phyloP scores from a whole-genome alignment of 2,329 filamentous ascomycete genomes.

The Penicillium sp. region DNA sequence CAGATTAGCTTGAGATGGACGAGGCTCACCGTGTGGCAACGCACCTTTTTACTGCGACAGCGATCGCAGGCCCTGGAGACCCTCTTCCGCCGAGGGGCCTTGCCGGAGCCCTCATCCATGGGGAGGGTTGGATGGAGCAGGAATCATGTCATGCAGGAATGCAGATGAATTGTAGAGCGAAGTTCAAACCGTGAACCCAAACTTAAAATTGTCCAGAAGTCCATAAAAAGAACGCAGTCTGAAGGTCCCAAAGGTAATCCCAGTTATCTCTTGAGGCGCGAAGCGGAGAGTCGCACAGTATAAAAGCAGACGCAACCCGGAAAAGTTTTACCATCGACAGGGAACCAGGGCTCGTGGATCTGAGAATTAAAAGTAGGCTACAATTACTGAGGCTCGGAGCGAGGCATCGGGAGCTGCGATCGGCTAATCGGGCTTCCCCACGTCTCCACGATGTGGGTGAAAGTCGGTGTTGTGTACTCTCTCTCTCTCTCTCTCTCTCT shows the following conservation, averaged over 20 bases:
- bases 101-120: constrained; percentile 41
- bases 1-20: constrained; percentile 1
- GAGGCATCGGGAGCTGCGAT: neutral
- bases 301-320: constrained; percentile 3
- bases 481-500: too few relatives aligned
- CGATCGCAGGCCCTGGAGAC: constrained; percentile 46
- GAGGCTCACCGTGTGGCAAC: constrained; percentile 6
- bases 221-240: neutral
- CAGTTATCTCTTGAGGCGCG: neutral
- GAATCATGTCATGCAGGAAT: constrained; percentile 25
- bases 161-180: neutral
- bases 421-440: constrained; percentile 11
- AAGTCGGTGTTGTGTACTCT: too few relatives aligned
- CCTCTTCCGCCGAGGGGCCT: constrained; percentile 42
- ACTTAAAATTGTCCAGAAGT: neutral
- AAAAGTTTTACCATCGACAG: neutral
- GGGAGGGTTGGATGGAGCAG: constrained; percentile 24
- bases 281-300: neutral
- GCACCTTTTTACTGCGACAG: constrained; percentile 43
- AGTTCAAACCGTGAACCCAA: neutral
- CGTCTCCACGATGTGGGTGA: constrained; percentile 12
- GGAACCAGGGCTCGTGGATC: neutral
- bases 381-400: neutral
- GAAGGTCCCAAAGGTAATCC: neutral
- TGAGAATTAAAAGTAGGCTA: neutral